Evolutionary conservation across 768 basidiomycete genomes (phyloP), one percentile per base, ranked within the genome.

Genomic region (Lentinula lateritia): DNA sequence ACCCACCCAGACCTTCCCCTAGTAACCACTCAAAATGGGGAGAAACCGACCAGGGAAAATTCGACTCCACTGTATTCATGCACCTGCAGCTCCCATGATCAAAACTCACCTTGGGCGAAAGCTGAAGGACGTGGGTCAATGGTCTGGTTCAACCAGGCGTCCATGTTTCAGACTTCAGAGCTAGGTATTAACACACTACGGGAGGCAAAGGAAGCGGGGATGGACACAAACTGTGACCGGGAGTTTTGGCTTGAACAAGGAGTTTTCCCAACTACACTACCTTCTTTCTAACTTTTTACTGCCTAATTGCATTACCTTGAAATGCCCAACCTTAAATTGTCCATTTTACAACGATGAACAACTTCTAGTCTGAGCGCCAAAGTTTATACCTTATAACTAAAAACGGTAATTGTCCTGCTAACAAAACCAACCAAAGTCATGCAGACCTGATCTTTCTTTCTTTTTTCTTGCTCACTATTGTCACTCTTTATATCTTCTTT

Each of bases 1-100:
- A 74, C 1, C 68, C 64, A 50, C 73, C 75, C 52, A 50, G 48
- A 50, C 20, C 15, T 50, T 6, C n/a, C 15, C n/a, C 1, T 54
- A 2, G 6, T 54, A 1, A 36, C 23, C 3, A 54, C 53, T 32
- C 5, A 10, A 8, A 54, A 54, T 6, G 38, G 38, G 0, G 53
- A 54, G 34, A n/a, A 12, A 2, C 53, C 53, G 0, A 54, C 53
- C 34, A 13, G 15, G 16, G 53, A 41, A 38, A 54, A 54, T 6
- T 13, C 20, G 2, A 54, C 10, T 2, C 53, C 53, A 1, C 3
- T 54, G 23, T 38, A 45, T 3, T n/a, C 20, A 1, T 16, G 23
- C 3, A 20, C 1, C 10, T 42, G 41, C n/a, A 4, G 3, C 12
- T 42, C 41, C n/a, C 41, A 42, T n/a, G 12, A 42, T 1, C 23